Percentiles rank a stretch among this genome's conserved stretches.
phyloP scores from a whole-genome alignment of 768 basidiomycete genomes.

The Brasilioporus rufonigricans region DNA sequence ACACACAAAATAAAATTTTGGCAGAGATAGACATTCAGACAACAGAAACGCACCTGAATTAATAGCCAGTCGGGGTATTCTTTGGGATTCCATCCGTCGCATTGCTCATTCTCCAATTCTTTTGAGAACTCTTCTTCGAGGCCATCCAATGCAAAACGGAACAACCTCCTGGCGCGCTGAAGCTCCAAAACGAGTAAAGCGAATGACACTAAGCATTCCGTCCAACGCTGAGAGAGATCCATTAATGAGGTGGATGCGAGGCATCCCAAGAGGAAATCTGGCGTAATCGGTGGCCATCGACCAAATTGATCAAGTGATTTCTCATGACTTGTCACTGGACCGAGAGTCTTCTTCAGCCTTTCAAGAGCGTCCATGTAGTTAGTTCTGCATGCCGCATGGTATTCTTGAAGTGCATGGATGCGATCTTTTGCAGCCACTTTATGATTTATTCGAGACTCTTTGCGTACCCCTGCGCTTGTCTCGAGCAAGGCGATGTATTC shows the following conservation, averaged over 20 bases:
- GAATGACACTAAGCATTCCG: conserved; percentile 23
- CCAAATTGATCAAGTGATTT: background rate
- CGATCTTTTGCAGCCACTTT: too few relatives aligned
- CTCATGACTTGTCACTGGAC: background rate
- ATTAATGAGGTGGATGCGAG: background rate
- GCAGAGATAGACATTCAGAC: too few relatives aligned
- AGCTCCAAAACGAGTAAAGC: conserved; percentile 25
- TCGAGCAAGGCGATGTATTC: background rate
- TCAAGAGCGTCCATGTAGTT: background rate
- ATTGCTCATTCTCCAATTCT: conserved; percentile 19
- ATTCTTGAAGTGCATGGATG: background rate
- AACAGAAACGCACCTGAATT: conserved; percentile 36
- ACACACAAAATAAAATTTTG: too few relatives aligned
- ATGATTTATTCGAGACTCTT: background rate
- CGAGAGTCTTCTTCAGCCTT: background rate
- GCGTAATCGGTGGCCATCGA: background rate
- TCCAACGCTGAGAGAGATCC: conserved; percentile 25
- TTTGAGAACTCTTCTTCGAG: conserved; percentile 30
- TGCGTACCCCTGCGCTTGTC: background rate
- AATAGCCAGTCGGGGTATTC: conserved; percentile 40
- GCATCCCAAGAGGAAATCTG: background rate
- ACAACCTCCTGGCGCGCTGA: background rate
- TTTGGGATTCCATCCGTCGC: conserved; percentile 9
- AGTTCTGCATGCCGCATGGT: background rate
- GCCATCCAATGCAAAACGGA: conserved; percentile 17